A percentile compares a stretch with the other conserved stretches of the same genome.
These are phyloP conservation scores for Pezicula rhizophila DNA, from an alignment of 2,329 filamentous ascomycete species.

Conservation along the genomic window DNA sequence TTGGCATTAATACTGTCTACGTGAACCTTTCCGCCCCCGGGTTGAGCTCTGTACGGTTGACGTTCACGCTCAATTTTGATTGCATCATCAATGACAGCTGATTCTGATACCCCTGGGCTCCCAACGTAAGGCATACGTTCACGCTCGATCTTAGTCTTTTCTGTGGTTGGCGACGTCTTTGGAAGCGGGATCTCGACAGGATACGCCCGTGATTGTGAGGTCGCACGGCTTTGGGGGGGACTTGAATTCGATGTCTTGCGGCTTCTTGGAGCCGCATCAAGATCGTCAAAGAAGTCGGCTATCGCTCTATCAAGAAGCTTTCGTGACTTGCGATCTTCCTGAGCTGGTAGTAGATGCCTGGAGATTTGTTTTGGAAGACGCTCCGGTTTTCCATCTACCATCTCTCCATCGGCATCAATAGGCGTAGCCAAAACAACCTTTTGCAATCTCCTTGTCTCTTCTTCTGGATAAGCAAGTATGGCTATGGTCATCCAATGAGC, in stretches of 20 bases:
- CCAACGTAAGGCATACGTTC: conserved; percentile 32
- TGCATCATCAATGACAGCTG: conserved; percentile 34
- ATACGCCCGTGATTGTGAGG: conserved; percentile 12
- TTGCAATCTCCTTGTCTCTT: conserved; percentile 65
- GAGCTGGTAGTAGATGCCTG: conserved; percentile 61
- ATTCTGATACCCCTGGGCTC: conserved; percentile 25
- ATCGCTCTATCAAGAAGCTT: conserved; percentile 57
- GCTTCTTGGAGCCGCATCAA: conserved; percentile 38
- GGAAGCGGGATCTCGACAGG: conserved; percentile 20
- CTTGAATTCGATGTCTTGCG: conserved; percentile 23
- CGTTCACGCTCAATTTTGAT: conserved; percentile 58
- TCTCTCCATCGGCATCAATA: conserved; percentile 49
- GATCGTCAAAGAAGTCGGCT: conserved; percentile 37
- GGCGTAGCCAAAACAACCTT: conserved; percentile 65
- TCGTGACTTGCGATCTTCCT: conserved; percentile 49
- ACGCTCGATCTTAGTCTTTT: conserved; percentile 26
- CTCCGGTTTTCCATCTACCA: conserved; percentile 59
- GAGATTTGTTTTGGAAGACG: conserved; percentile 75
- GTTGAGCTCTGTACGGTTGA: conserved; percentile 56
- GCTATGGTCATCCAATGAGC: conserved; percentile 65
- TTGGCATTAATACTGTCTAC: conserved; percentile 29
- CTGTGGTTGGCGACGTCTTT: conserved; percentile 14
- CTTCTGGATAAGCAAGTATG: conserved; percentile 70
- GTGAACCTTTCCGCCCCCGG: conserved; percentile 53
- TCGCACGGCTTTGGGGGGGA: conserved; percentile 17